Conservation (phyloP, 1,284 basidiomycete genomes). For the Erythrobasidium hasegawianum region DNA sequence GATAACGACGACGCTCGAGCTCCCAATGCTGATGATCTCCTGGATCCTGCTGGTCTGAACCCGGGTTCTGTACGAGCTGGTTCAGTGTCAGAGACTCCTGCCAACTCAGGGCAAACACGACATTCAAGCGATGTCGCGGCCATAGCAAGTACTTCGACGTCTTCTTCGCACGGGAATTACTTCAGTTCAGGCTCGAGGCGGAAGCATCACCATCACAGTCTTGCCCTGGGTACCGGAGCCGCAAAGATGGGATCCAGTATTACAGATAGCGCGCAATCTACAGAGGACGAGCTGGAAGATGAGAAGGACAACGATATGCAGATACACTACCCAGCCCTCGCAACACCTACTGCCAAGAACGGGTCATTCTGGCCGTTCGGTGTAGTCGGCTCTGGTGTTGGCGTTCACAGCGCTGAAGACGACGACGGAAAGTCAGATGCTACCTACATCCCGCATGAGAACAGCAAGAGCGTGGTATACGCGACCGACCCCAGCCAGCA, state of each 20-base stretch:
- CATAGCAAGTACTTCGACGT: not conserved
- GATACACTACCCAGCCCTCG: constrained; percentile 38
- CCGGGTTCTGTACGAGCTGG: not conserved
- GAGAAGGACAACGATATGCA: constrained; percentile 34
- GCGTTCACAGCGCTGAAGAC: not conserved
- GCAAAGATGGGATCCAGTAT: constrained; percentile 45
- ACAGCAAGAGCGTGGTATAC: not conserved
- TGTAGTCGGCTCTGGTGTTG: constrained; percentile 12
- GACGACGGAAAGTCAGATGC: not conserved
- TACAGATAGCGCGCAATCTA: constrained; percentile 43
- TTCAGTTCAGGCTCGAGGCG: constrained; percentile 5
- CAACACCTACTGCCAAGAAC: constrained; percentile 38
- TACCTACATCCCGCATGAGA: constrained; percentile 3
- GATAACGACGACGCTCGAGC: not conserved
- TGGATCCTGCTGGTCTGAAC: not conserved
- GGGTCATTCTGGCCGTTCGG: constrained; percentile 40
- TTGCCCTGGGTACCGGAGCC: constrained; percentile 43
- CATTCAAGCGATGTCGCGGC: not conserved
- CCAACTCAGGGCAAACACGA: not conserved
- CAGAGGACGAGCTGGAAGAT: constrained; percentile 36
- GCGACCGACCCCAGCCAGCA: not conserved
- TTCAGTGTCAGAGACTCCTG: not conserved
- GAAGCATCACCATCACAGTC: constrained; percentile 19
- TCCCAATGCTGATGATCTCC: not conserved
- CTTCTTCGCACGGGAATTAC: not conserved